Evolutionary conservation across 2,329 filamentous ascomycete species (phyloP).

Genomic region (Aspergillus glaucus): DNA sequence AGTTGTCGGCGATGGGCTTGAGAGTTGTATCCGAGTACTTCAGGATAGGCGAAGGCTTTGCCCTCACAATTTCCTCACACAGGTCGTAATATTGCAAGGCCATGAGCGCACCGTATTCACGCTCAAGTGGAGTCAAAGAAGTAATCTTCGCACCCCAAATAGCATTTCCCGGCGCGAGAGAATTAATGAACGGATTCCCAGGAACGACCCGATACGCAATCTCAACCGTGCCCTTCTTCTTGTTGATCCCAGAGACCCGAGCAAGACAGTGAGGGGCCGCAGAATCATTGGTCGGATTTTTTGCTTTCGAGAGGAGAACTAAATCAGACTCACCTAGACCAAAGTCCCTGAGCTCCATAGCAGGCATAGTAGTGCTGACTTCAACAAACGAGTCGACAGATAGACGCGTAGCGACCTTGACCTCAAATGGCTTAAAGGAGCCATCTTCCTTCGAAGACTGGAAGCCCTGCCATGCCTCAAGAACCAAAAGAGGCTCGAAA

Average conservation of each 20-base stretch:
- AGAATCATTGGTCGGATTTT: conserved; percentile 61
- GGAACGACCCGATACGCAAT: conserved; percentile 79
- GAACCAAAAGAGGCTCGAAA: conserved; percentile 81
- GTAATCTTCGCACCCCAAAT: conserved; percentile 77
- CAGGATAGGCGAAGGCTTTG: conserved; percentile 82
- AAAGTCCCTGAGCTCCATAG: conserved; percentile 63
- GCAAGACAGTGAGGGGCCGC: conserved; percentile 75
- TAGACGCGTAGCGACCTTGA: conserved; percentile 80
- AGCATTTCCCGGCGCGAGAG: conserved; percentile 62
- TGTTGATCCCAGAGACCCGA: conserved; percentile 70
- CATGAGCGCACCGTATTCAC: conserved; percentile 87
- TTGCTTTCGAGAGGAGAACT: conserved; percentile 70
- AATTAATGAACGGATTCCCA: conserved; percentile 55
- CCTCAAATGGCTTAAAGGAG: conserved; percentile 70
- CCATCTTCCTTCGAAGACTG: conserved; percentile 84
- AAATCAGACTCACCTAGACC: conserved; percentile 79
- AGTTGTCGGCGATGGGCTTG: conserved; percentile 63
- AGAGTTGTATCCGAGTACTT: conserved; percentile 71
- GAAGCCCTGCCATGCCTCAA: conserved; percentile 94
- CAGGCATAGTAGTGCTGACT: conserved; percentile 75
- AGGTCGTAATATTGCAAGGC: conserved; percentile 93
- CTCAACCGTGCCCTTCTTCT: conserved; percentile 75
- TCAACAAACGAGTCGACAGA: conserved; percentile 92
- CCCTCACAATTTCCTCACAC: conserved; percentile 83
- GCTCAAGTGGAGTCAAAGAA: conserved; percentile 88